Conservation (phyloP, 306 rosid species). For the Glycine latifolia region DNA sequence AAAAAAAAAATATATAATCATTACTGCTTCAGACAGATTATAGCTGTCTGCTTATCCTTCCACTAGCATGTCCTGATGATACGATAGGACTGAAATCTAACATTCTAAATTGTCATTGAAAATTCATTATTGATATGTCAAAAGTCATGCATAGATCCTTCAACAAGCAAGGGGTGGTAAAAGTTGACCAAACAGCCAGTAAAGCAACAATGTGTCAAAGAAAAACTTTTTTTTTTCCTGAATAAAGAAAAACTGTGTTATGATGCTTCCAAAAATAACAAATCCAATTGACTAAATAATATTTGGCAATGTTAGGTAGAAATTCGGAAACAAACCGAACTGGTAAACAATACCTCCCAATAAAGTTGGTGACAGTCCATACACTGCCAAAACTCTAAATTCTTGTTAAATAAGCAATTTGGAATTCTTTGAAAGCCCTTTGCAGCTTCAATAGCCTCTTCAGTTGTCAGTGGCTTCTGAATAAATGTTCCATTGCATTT, state of each 20-base stretch:
- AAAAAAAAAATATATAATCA: too few species aligned
- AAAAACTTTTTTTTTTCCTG: too few species aligned
- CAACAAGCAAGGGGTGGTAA: conserved; percentile 1
- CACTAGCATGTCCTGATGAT: background rate
- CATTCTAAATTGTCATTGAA: background rate
- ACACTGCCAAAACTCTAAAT: conserved; percentile 89
- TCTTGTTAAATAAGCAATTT: background rate
- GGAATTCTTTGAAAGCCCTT: conserved; percentile 91
- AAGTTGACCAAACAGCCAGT: conserved; percentile 15
- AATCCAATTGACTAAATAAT: conserved; percentile 17
- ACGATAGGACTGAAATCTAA: background rate
- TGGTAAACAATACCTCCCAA: conserved; percentile 77
- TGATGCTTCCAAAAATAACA: conserved; percentile 16
- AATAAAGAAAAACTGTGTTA: background rate
- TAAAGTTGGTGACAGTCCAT: conserved; percentile 91
- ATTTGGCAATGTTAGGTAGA: conserved; percentile 18
- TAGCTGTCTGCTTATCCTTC: background rate
- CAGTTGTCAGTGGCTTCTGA: conserved; percentile 82
- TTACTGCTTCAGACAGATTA: background rate
- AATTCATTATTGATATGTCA: background rate
- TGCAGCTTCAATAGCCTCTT: conserved; percentile 90
- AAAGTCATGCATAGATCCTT: conserved; percentile 29
- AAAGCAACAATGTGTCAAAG: background rate
- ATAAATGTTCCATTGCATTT: conserved; percentile 95
- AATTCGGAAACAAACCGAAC: conserved; percentile 27